These are phyloP conservation scores for Talaromyces liani DNA, from an alignment of 495 filamentous ascomycete species.

Conservation along the genomic window DNA sequence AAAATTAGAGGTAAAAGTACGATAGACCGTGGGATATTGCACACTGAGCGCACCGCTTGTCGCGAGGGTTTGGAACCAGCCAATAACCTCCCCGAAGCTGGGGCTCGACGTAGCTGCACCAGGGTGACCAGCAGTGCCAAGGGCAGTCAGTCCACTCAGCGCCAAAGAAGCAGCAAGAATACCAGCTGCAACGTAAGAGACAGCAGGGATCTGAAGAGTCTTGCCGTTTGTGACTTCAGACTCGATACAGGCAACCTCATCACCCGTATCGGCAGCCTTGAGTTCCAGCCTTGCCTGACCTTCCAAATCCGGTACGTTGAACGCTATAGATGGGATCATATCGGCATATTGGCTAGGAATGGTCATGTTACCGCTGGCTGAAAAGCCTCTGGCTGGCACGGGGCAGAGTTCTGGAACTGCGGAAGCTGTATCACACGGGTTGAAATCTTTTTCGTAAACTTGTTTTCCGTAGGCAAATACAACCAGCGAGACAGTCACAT, in stretches of 20 bases:
- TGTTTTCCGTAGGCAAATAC: slow-evolving; percentile 82
- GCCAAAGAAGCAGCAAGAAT: slow-evolving; percentile 81
- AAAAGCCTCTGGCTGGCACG: slow-evolving; percentile 67
- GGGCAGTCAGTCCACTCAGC: slow-evolving; percentile 64
- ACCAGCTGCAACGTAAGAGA: slow-evolving; percentile 78
- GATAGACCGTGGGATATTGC: slow-evolving; percentile 77
- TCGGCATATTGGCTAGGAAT: slow-evolving; percentile 65
- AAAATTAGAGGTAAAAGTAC: slow-evolving; percentile 86
- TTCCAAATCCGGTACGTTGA: slow-evolving; percentile 82
- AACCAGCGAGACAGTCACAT: slow-evolving; percentile 70
- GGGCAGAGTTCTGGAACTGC: slow-evolving; percentile 74
- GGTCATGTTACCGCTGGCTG: slow-evolving; percentile 57
- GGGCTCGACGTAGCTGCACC: slow-evolving; percentile 69
- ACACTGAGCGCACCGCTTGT: slow-evolving; percentile 95
- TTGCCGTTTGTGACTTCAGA: slow-evolving; percentile 83
- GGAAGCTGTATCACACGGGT: slow-evolving; percentile 64
- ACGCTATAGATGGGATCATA: slow-evolving; percentile 84
- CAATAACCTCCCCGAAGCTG: slow-evolving; percentile 77
- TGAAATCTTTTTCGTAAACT: slow-evolving; percentile 72
- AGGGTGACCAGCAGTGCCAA: slow-evolving; percentile 53
- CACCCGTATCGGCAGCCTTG: slow-evolving; percentile 47
- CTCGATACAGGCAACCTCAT: slow-evolving; percentile 73
- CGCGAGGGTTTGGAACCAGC: slow-evolving; percentile 88
- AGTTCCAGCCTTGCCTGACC: slow-evolving; percentile 77
- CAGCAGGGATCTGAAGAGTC: slow-evolving; percentile 61